Evolutionary conservation across 2,329 filamentous ascomycete species (phyloP), one percentile per base, ranked within the genome.

Genomic region (Fusarium illudens): DNA sequence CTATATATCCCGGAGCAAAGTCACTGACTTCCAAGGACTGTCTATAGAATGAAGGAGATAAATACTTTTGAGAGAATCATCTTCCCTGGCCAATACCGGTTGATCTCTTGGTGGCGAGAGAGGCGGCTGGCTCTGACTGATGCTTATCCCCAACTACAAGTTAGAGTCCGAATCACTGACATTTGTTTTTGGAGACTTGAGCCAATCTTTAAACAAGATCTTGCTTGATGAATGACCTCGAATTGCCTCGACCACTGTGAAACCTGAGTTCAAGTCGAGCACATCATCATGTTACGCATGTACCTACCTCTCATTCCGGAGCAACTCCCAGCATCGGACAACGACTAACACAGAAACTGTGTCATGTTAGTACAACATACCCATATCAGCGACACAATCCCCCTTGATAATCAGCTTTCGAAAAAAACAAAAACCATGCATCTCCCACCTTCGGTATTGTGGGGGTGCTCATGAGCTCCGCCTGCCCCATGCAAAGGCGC

Each of bases 1-100:
- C 15, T 3, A 27, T 12, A 46, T 15, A 17, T 15, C 15, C 0
- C 2, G 9, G 15, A 27, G 15, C 12, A 6, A 46, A 17, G 22
- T 5, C 3, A 25, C 13, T 19, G n/a, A 15, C n/a, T 3, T n/a
- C 25, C n/a, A 2, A 2, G 13, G 20, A 25, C 4, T 22, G 10
- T 15, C 4, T n/a, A 6, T 6, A 4, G 20, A 1, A n/a, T 6
- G 22, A 0, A 4, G 0, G 12, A 22, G 13, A n/a, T 25, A 13
- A 42, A 11, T 42, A n/a, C n/a, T 3, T 25, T 1, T 13, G 3
- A 6, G 22, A 1, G 13, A 4, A 10, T 42, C 8, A 10, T 42
- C 20, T 1, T 15, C 2, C n/a, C 20, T 42, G 10, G 13, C 20
- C 10, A 17, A 17, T 12, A 3, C 10, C 15, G 4, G 20, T 11